Evolutionary conservation across 1,284 basidiomycete species (phyloP).

Genomic region (Tilletiopsis washingtonensis): DNA sequence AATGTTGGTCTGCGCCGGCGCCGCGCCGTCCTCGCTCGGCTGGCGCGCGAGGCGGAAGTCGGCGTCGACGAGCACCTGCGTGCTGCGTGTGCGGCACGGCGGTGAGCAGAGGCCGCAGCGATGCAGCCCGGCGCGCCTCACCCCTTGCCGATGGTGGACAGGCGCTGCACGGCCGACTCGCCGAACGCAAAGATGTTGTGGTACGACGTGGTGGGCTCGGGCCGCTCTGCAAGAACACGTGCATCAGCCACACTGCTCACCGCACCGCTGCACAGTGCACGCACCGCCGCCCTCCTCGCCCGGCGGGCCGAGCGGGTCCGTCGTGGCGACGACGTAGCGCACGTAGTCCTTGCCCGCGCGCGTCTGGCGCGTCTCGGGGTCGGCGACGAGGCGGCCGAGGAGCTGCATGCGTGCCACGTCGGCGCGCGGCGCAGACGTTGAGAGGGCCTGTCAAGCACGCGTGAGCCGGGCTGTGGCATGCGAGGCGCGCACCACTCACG

Average conservation of each 20-base stretch:
- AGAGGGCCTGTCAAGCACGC: constrained; percentile 23
- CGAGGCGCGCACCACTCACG: no score
- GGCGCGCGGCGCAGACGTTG: constrained; percentile 21
- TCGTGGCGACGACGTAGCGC: constrained; percentile 42
- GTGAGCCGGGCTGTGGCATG: neutral
- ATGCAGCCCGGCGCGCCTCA: no score
- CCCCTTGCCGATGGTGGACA: constrained; percentile 37
- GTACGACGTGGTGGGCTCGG: constrained; percentile 25
- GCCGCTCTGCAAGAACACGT: constrained; percentile 11
- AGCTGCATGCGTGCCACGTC: constrained; percentile 42
- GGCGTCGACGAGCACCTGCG: constrained; percentile 38
- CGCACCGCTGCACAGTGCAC: neutral
- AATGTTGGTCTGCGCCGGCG: constrained; percentile 11
- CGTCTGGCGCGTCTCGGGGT: constrained; percentile 39
- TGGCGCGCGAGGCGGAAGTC: constrained; percentile 33
- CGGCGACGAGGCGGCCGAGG: constrained; percentile 38
- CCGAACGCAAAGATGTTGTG: constrained; percentile 40
- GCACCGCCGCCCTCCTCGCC: constrained; percentile 23
- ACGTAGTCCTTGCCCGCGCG: constrained; percentile 44
- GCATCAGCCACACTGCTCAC: neutral
- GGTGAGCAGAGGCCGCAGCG: no score
- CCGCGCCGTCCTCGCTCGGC: constrained; percentile 20
- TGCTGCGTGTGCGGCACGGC: no score
- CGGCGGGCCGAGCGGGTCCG: constrained; percentile 35
- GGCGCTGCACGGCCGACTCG: constrained; percentile 26